A percentile compares a stretch with the other conserved stretches of the same genome.
Evolutionary conservation across 257 asterid genomes (phyloP).

Genomic region (Solanum piurae): DNA sequence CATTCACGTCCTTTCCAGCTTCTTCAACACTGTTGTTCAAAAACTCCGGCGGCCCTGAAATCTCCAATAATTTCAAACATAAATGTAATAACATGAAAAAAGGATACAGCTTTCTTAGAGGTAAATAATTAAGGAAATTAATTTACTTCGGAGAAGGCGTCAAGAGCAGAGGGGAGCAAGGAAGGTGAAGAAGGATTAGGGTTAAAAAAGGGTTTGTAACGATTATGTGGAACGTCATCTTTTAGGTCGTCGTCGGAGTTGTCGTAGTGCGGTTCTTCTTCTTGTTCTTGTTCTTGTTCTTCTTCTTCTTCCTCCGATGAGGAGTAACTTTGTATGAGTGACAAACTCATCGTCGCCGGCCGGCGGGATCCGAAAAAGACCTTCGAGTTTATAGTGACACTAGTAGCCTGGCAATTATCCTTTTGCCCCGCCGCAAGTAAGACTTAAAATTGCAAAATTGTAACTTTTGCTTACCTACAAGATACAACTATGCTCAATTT

Average conservation of each 20-base stretch:
- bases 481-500: neutral
- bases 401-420: neutral
- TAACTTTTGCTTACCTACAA: neutral
- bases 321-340: constrained; percentile 84
- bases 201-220: constrained; percentile 60
- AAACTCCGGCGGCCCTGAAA: constrained; percentile 89
- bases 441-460: neutral
- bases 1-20: constrained; percentile 29
- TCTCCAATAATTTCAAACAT: constrained; percentile 23
- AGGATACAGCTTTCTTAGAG: neutral
- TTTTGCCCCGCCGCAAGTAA: neutral
- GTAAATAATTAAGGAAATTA: neutral
- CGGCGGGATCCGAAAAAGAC: neutral
- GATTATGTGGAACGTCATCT: constrained; percentile 20
- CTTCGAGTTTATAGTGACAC: neutral
- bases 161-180: constrained; percentile 74
- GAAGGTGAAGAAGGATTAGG: constrained; percentile 69
- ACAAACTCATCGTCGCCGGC: constrained; percentile 59
- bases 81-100: neutral
- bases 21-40: constrained; percentile 57
- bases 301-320: constrained; percentile 73
- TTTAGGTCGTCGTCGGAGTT: constrained; percentile 26
- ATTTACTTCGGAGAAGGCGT: constrained; percentile 78
- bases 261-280: constrained; percentile 6
- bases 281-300: constrained; percentile 8